Percentiles rank a stretch among this genome's conserved stretches.
phyloP scores from a whole-genome alignment of 495 filamentous ascomycete species.

The Penicillium cinerascens region DNA sequence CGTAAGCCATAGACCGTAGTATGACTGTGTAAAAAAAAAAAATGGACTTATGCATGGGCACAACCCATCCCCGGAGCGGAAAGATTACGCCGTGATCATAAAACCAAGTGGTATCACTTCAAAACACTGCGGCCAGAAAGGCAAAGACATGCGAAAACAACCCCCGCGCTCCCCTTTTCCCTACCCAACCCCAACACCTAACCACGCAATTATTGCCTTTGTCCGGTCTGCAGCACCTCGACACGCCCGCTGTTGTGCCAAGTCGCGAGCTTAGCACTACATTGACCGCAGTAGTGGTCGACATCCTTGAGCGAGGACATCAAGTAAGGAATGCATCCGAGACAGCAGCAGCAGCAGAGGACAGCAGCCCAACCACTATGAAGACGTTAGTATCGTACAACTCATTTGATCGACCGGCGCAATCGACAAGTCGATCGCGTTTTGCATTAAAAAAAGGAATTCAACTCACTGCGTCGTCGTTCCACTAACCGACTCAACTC shows the following conservation, averaged over 20 bases:
- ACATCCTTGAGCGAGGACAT: conserved; percentile 50
- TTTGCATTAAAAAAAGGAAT: not conserved
- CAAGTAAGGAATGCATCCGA: conserved; percentile 53
- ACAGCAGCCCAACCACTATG: conserved; percentile 49
- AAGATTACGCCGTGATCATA: not conserved
- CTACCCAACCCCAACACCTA: too few relatives aligned
- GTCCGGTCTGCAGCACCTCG: conserved; percentile 35
- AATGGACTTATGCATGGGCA: not conserved
- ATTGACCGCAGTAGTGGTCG: conserved; percentile 49
- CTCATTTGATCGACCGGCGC: not conserved
- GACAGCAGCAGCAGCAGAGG: conserved; percentile 42
- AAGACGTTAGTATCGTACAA: not conserved
- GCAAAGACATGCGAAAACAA: not conserved
- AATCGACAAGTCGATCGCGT: not conserved
- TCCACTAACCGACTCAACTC: conserved; percentile 34
- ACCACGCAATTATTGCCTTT: not conserved
- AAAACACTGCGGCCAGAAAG: not conserved
- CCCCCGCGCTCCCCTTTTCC: too few relatives aligned
- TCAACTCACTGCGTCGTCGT: conserved; percentile 49
- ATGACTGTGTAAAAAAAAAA: not conserved
- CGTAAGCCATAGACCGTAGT: not conserved
- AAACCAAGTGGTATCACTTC: conserved; percentile 12
- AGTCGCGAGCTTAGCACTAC: conserved; percentile 43
- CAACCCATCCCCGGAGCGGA: not conserved
- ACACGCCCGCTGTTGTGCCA: conserved; percentile 52